phyloP scores from a whole-genome alignment of 23 red algal species.

The Gracilaria caudata region DNA sequence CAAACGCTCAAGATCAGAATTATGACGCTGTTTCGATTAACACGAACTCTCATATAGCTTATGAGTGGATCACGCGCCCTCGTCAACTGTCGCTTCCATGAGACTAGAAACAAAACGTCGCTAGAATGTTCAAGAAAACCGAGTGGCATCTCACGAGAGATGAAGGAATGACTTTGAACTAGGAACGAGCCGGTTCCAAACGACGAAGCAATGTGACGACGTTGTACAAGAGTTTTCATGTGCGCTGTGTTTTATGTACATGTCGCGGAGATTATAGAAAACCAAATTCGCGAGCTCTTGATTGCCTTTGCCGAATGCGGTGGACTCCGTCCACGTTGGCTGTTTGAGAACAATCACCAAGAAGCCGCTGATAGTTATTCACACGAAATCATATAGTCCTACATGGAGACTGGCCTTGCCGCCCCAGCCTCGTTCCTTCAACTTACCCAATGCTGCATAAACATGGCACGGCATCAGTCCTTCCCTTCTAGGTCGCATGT shows the following conservation, averaged over 20 bases:
- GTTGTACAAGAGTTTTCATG: background rate
- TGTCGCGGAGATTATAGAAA: background rate
- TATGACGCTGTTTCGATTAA: too few relatives aligned
- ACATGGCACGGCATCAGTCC: background rate
- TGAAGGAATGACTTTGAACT: too few relatives aligned
- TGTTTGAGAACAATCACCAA: background rate
- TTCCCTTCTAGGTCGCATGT: background rate
- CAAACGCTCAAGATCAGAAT: too few relatives aligned
- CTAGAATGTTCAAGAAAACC: too few relatives aligned
- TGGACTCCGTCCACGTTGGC: background rate
- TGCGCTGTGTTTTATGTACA: background rate
- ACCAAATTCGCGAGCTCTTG: background rate
- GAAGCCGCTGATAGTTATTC: background rate
- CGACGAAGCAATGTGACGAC: too few relatives aligned
- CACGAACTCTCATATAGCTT: too few relatives aligned
- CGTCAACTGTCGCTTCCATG: too few relatives aligned
- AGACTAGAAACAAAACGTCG: too few relatives aligned
- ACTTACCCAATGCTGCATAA: background rate
- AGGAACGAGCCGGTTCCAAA: too few relatives aligned
- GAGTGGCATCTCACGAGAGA: too few relatives aligned
- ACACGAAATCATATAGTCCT: background rate
- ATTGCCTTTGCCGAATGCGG: background rate
- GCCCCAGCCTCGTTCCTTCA: conserved; percentile 7
- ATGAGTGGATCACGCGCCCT: too few relatives aligned
- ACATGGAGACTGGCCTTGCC: background rate